phyloP scores from a whole-genome alignment of 2,329 filamentous ascomycete species.

The Proliferodiscus dingleyae region DNA sequence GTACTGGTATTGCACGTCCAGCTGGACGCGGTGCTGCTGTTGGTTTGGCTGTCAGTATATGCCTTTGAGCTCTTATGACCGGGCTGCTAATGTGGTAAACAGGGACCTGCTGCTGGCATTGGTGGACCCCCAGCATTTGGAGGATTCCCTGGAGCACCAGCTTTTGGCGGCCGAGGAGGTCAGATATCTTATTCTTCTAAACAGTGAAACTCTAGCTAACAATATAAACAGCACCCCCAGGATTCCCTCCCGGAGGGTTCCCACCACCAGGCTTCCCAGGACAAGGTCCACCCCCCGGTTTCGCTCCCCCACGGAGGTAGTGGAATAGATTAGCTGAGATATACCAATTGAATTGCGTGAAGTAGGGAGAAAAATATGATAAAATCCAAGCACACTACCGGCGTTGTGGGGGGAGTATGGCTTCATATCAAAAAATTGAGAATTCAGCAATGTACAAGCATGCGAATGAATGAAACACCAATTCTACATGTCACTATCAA shows the following conservation, averaged over 20 bases:
- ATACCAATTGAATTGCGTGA: slow-evolving; percentile 6
- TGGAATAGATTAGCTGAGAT: slow-evolving; percentile 3
- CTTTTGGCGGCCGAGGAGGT: slow-evolving; percentile 50
- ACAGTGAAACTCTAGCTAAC: slow-evolving; percentile 3
- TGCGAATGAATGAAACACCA: slow-evolving; percentile 14
- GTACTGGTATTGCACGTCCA: slow-evolving; percentile 85
- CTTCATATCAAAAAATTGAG: slow-evolving; percentile 28
- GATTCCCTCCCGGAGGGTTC: slow-evolving; percentile 40
- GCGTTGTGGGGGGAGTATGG: slow-evolving; percentile 32
- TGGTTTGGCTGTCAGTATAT: slow-evolving; percentile 65
- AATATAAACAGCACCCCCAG: slow-evolving; percentile 31
- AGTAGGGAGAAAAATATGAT: slow-evolving; percentile 13
- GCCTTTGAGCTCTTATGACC: slow-evolving; percentile 2
- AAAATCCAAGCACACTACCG: slow-evolving; percentile 26
- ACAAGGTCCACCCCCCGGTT: slow-evolving; percentile 52
- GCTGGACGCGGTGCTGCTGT: slow-evolving; percentile 80
- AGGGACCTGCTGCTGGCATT: slow-evolving; percentile 81
- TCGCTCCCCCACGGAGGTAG: slow-evolving; percentile 34
- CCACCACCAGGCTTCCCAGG: slow-evolving; percentile 45
- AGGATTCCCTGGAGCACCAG: slow-evolving; percentile 48
- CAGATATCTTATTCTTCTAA: slow-evolving; percentile 31
- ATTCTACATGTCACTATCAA: slow-evolving; percentile 6
- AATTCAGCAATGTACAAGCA: slow-evolving; percentile 29
- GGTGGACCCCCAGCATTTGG: slow-evolving; percentile 61
- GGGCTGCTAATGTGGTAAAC: slow-evolving; percentile 26